These are phyloP conservation scores for Amanita rubescens DNA, from an alignment of 768 basidiomycete species.

Conservation along the genomic window DNA sequence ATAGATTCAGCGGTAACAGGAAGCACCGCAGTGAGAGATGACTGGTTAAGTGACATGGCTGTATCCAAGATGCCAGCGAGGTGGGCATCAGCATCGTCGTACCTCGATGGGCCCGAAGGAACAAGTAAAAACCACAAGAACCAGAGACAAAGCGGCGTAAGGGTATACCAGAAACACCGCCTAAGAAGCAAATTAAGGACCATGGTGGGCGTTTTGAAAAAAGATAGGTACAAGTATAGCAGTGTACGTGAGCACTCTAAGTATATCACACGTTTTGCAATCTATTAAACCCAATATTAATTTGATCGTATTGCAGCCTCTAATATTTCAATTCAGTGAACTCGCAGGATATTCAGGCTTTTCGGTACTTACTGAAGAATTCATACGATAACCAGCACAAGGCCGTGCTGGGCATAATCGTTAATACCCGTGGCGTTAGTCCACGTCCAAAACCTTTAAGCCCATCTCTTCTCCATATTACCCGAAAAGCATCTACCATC, in stretches of 20 bases:
- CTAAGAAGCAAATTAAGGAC: not conserved
- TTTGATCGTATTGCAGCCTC: slow-evolving; percentile 60
- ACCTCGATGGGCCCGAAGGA: not conserved
- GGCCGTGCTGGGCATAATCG: slow-evolving; percentile 95
- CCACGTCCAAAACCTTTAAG: slow-evolving; percentile 81
- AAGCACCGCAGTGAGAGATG: slow-evolving; percentile 41
- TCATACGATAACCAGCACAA: slow-evolving; percentile 97
- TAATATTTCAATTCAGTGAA: slow-evolving; percentile 18
- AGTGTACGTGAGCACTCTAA: not conserved
- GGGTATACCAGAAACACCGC: not conserved
- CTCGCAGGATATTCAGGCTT: not conserved
- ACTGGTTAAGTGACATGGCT: slow-evolving; percentile 11
- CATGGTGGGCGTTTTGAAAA: not conserved
- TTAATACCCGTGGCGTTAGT: slow-evolving; percentile 84
- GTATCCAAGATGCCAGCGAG: not conserved
- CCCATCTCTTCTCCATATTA: slow-evolving; percentile 86
- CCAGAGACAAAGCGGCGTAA: slow-evolving; percentile 3
- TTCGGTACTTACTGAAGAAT: slow-evolving; percentile 80
- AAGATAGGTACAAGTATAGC: not conserved
- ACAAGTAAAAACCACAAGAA: not conserved
- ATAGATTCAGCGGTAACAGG: slow-evolving; percentile 36
- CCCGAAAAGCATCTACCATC: slow-evolving; percentile 80
- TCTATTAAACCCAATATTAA: slow-evolving; percentile 12
- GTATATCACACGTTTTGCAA: not conserved
- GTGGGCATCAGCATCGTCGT: not conserved